phyloP scores from a whole-genome alignment of 2,329 filamentous ascomycete species.

The Verticillium albo-atrum region DNA sequence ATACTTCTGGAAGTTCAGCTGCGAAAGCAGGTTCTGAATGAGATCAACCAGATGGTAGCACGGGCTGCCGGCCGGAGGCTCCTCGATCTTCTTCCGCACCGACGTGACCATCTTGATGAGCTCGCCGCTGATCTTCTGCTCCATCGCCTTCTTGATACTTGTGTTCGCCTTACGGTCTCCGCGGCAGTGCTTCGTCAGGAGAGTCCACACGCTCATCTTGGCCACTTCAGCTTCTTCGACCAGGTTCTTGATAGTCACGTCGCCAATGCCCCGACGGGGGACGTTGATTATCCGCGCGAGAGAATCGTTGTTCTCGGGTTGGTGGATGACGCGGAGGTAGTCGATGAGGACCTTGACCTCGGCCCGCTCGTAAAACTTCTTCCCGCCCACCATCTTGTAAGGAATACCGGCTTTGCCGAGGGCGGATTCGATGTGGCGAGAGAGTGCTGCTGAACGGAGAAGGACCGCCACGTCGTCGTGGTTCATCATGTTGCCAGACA shows the following conservation, averaged over 20 bases:
- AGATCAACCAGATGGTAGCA: slow-evolving; percentile 39
- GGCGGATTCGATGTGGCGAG: slow-evolving; percentile 78
- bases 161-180: slow-evolving; percentile 43
- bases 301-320: slow-evolving; percentile 84
- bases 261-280: slow-evolving; percentile 76
- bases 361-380: slow-evolving; percentile 84
- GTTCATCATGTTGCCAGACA: slow-evolving; percentile 70
- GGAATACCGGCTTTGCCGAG: slow-evolving; percentile 77
- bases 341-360: slow-evolving; percentile 87
- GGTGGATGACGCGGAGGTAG: slow-evolving; percentile 80
- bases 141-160: slow-evolving; percentile 44
- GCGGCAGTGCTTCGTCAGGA: slow-evolving; percentile 56
- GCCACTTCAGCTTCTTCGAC: slow-evolving; percentile 71
- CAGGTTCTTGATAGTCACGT: slow-evolving; percentile 68
- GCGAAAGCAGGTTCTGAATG: slow-evolving; percentile 52
- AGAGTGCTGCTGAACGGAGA: slow-evolving; percentile 78
- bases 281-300: slow-evolving; percentile 80
- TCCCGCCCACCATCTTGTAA: slow-evolving; percentile 88
- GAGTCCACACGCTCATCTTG: slow-evolving; percentile 68
- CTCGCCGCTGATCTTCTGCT: slow-evolving; percentile 48
- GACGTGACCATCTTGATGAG: slow-evolving; percentile 36
- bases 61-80: slow-evolving; percentile 21
- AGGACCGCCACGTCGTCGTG: slow-evolving; percentile 81
- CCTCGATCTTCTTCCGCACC: slow-evolving; percentile 24
- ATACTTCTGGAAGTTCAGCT: slow-evolving; percentile 70